phyloP scores from a whole-genome alignment of 371 early-diverging fungal genomes.

The Mucor saturninus region DNA sequence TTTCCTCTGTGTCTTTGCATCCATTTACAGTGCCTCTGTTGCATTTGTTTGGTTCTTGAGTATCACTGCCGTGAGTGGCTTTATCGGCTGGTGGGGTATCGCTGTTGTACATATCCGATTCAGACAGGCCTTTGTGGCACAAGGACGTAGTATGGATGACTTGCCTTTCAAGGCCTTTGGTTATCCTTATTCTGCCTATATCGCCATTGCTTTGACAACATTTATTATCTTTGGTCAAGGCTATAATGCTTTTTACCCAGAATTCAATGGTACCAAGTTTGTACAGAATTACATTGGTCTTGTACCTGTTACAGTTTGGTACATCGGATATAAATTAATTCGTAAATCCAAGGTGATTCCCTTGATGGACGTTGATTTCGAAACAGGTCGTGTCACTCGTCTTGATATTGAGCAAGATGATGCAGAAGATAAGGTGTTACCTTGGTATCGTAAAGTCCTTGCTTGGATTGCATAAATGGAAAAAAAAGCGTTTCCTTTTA shows the following conservation, averaged over 20 bases:
- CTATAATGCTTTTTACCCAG: conserved; percentile 33
- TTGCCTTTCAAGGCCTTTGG: conserved; percentile 74
- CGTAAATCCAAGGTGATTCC: conserved; percentile 60
- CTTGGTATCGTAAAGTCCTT: conserved; percentile 28
- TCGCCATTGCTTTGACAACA: conserved; percentile 47
- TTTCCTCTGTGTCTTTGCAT: conserved; percentile 58
- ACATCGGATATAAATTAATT: conserved; percentile 51
- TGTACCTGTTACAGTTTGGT: conserved; percentile 50
- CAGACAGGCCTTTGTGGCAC: conserved; percentile 76
- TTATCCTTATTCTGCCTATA: conserved; percentile 70
- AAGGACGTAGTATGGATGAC: conserved; percentile 66
- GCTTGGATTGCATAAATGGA: conserved; percentile 24
- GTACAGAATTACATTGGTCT: conserved; percentile 49
- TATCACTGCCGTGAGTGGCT: conserved; percentile 76
- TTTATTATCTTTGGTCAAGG: conserved; percentile 67
- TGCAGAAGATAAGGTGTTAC: conserved; percentile 22
- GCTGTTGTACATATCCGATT: conserved; percentile 80
- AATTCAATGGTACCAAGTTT: conserved; percentile 32
- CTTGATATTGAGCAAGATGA: conserved; percentile 41
- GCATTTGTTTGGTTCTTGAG: conserved; percentile 79
- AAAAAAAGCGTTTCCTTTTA: neutral
- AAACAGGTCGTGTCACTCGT: conserved; percentile 37
- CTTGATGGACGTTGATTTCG: conserved; percentile 48
- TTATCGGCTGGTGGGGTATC: conserved; percentile 82
- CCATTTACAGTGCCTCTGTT: conserved; percentile 47